phyloP scores from a whole-genome alignment of 2,329 filamentous ascomycete species.

The Stenocarpella maydis region DNA sequence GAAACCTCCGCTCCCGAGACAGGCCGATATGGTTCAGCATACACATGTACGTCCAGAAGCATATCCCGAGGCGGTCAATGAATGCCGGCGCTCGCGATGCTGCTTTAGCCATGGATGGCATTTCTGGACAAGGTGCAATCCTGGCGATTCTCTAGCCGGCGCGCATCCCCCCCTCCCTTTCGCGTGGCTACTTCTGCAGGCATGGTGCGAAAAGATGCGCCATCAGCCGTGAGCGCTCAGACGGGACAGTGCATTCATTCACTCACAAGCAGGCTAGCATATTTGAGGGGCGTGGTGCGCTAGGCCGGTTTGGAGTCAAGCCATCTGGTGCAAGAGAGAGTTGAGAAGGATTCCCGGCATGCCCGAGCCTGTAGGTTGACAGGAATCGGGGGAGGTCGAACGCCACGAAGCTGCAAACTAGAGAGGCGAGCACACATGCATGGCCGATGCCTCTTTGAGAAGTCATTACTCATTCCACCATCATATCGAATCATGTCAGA shows the following conservation, averaged over 20 bases:
- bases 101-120: not conserved
- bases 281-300: constrained; percentile 4
- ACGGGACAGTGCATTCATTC: not conserved
- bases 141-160: not conserved
- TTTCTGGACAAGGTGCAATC: not conserved
- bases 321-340: not conserved
- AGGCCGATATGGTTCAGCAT: not conserved
- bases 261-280: not conserved
- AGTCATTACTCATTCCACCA: constrained; percentile 27
- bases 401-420: constrained; percentile 22
- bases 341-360: constrained; percentile 24
- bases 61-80: not conserved
- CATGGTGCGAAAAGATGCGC: not conserved
- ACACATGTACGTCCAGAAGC: not conserved
- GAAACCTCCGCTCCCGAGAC: not conserved
- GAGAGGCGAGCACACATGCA: constrained; percentile 3
- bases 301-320: constrained; percentile 7
- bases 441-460: constrained; percentile 25
- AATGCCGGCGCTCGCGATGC: not conserved
- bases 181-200: constrained; percentile 1
- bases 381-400: not conserved
- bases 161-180: too few relatives aligned
- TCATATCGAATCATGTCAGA: constrained; percentile 27
- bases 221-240: constrained; percentile 4
- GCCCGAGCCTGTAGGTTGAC: constrained; percentile 16